Conservation (phyloP, 495 filamentous ascomycete species). For the Neurospora sublineolata region DNA sequence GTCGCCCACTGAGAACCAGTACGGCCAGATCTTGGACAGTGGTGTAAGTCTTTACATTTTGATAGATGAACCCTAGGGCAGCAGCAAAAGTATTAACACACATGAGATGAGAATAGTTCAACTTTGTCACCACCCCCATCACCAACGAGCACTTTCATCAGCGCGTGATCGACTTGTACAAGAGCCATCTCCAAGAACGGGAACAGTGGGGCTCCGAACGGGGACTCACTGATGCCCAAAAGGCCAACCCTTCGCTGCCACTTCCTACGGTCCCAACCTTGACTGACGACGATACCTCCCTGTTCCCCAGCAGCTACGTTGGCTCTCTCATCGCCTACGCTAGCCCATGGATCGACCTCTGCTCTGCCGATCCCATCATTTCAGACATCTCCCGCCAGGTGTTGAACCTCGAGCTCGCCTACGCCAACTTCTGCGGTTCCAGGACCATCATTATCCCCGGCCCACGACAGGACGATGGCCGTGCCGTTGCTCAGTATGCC, state of each 20-base stretch:
- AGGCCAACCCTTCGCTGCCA: constrained; percentile 20
- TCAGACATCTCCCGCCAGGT: constrained; percentile 78
- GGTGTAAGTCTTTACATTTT: constrained; percentile 40
- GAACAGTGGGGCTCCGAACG: constrained; percentile 14
- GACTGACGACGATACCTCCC: constrained; percentile 56
- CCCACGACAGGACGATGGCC: constrained; percentile 41
- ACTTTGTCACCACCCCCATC: constrained; percentile 81
- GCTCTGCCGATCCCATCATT: constrained; percentile 69
- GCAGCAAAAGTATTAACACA: constrained; percentile 3
- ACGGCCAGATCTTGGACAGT: constrained; percentile 55
- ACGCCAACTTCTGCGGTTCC: constrained; percentile 88
- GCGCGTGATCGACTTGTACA: constrained; percentile 54
- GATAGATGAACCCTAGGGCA: neutral
- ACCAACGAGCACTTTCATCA: constrained; percentile 75
- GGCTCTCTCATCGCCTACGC: constrained; percentile 59
- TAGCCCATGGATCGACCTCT: constrained; percentile 85
- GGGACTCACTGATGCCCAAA: constrained; percentile 10
- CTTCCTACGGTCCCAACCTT: constrained; percentile 57
- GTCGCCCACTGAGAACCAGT: constrained; percentile 49
- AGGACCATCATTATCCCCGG: constrained; percentile 72
- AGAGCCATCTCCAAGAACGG: constrained; percentile 36
- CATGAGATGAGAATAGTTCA: constrained; percentile 51
- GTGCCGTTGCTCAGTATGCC: constrained; percentile 57
- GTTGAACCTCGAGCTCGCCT: constrained; percentile 78
- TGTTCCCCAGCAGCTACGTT: constrained; percentile 61